A percentile compares a stretch with the other conserved stretches of the same genome.
Conservation (phyloP, 1,139 yeast genomes). For the Eremothecium coryli region DNA sequence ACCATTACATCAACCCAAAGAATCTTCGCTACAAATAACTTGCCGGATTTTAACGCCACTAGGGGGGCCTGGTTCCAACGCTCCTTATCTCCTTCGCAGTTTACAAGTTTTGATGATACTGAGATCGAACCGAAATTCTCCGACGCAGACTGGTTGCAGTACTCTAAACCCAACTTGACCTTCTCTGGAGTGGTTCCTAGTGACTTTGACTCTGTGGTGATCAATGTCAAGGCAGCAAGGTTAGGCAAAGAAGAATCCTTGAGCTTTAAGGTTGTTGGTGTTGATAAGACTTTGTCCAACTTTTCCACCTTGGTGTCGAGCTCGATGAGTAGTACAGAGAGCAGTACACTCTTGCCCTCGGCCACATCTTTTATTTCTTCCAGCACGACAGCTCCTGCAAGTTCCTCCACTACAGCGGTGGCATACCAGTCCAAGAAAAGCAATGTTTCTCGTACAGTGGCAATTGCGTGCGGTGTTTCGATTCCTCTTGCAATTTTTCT, state of each 20-base stretch:
- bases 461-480: conserved; percentile 84
- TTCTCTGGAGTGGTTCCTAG: conserved; percentile 61
- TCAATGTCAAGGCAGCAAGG: conserved; percentile 46
- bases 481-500: conserved; percentile 53
- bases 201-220: conserved; percentile 40
- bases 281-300: conserved; percentile 25
- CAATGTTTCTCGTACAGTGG: conserved; percentile 42
- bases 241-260: conserved; percentile 36
- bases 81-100: conserved; percentile 42
- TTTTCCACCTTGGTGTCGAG: not conserved
- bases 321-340: too few species aligned
- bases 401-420: conserved; percentile 19
- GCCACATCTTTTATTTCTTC: conserved; percentile 27
- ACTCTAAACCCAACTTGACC: conserved; percentile 50
- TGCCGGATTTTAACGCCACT: conserved; percentile 60
- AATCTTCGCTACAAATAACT: conserved; percentile 43
- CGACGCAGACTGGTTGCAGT: conserved; percentile 53
- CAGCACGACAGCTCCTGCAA: conserved; percentile 21
- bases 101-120: conserved; percentile 47
- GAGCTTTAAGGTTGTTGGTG: conserved; percentile 49
- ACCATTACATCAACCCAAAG: conserved; percentile 34
- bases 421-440: conserved; percentile 20
- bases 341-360: too few species aligned
- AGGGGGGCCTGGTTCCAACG: conserved; percentile 50
- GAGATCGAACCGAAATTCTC: conserved; percentile 39